Base-by-base conservation (phyloP, 2,329 filamentous ascomycete genomes). In the Cladosporium oxysporum region DNA sequence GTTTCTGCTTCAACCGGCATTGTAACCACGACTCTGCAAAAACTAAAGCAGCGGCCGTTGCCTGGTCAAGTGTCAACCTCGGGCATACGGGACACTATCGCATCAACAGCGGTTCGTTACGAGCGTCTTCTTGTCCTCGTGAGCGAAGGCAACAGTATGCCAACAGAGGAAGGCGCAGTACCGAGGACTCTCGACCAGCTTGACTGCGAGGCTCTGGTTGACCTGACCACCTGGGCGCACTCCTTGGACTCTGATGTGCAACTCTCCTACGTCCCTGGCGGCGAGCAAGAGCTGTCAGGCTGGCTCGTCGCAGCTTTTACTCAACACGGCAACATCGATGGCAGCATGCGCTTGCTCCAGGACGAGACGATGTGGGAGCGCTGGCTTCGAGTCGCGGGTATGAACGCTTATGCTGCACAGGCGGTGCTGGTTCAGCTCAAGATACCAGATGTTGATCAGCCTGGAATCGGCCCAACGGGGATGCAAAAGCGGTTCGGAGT, bases 361-460 rank as follows among this genome's bases (percentile, higher is more conserved):
- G 84, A 86, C 0, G 89, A 91, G 76, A 88, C 88, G 0, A 75
- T 80, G 33, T 91, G 88, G 88, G 91, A 93, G 74, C 55, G 86
- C 11, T 90, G 91, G 68, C 79, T 93, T 28, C 82, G 90, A 16
- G 80, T 82, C 28, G 83, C 84, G 1, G 91, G 91, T 0, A 76
- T 92, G 73, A 93, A 93, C 75, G 83, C 86, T 0, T 92, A 87
- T 74, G 90, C 90, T 2, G 90, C 91, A 2, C 90, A 92, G 74
- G 80, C 82, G 2, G 47, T 66, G 14, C 77, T 91, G 37, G 79
- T 78, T 0, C 74, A 76, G n/a, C 66, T 87, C 14, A 82, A 82
- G 69, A 29, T 60, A 49, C 41, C 72, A 73, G 21, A 70, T 67
- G 18, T 5, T 28, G 44, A n/a, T 16, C 41, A 65, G 58, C 52